These are phyloP conservation scores for Neocucurbitaria cava DNA, from an alignment of 2,329 filamentous ascomycete genomes.

Conservation along the genomic window DNA sequence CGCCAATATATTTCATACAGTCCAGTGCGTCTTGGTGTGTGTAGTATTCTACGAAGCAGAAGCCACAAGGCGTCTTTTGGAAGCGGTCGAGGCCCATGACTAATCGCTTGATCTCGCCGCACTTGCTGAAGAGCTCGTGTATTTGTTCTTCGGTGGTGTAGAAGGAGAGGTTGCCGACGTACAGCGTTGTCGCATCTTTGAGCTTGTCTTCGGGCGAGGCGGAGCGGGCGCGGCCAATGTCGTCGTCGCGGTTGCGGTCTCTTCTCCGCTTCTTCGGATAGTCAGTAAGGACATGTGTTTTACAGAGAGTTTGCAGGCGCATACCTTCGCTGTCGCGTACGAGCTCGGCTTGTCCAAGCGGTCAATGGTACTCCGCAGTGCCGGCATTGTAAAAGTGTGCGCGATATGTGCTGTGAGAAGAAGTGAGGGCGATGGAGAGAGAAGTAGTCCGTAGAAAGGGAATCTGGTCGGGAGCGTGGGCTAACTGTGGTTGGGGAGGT, in stretches of 20 bases:
- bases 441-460: background rate
- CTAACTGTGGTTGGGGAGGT: constrained; percentile 3
- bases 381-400: constrained; percentile 28
- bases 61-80: constrained; percentile 96
- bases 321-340: constrained; percentile 85
- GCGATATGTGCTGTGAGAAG: background rate
- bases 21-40: constrained; percentile 96
- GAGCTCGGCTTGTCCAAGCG: constrained; percentile 93
- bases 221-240: constrained; percentile 51
- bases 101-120: constrained; percentile 96
- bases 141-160: constrained; percentile 99
- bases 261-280: constrained; percentile 71
- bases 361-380: constrained; percentile 79
- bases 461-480: background rate
- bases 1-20: constrained; percentile 98
- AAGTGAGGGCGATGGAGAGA: background rate
- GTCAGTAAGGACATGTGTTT: constrained; percentile 11
- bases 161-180: constrained; percentile 97
- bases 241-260: constrained; percentile 67
- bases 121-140: constrained; percentile 92
- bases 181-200: constrained; percentile 88
- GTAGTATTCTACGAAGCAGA: constrained; percentile 99
- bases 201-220: constrained; percentile 77
- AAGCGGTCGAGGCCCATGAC: constrained; percentile 98
- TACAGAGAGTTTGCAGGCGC: background rate